phyloP scores from a whole-genome alignment of 352 stramenopile species.

The Phytophthora cactorum region DNA sequence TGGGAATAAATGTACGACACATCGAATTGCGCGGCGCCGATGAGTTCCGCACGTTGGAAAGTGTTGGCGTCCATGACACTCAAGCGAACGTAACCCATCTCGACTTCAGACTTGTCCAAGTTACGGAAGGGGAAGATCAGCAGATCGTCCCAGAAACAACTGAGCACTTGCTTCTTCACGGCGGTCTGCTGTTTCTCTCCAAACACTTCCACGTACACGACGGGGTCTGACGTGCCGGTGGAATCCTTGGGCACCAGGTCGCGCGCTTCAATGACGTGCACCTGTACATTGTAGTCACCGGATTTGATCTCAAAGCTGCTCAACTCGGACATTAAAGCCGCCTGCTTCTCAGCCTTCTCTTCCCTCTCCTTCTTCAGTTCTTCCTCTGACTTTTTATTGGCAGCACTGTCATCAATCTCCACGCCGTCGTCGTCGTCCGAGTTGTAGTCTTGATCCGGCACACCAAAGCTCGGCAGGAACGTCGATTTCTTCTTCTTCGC shows the following conservation, averaged over 20 bases:
- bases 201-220: constrained; percentile 91
- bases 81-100: constrained; percentile 84
- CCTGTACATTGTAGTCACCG: constrained; percentile 88
- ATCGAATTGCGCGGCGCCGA: constrained; percentile 88
- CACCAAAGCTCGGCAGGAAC: constrained; percentile 61
- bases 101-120: constrained; percentile 82
- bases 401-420: constrained; percentile 54
- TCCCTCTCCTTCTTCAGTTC: constrained; percentile 77
- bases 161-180: constrained; percentile 88
- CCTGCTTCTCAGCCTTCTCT: constrained; percentile 74
- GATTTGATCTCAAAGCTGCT: constrained; percentile 86
- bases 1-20: constrained; percentile 89
- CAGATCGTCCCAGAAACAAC: constrained; percentile 87
- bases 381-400: constrained; percentile 66
- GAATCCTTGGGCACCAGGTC: constrained; percentile 89
- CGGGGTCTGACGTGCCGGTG: constrained; percentile 90
- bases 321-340: constrained; percentile 79
- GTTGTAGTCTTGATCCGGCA: constrained; percentile 75
- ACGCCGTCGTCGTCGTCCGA: constrained; percentile 72
- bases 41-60: constrained; percentile 87
- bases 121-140: constrained; percentile 81
- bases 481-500: constrained; percentile 77
- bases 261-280: constrained; percentile 91
- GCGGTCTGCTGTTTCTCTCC: constrained; percentile 85
- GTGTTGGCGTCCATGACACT: constrained; percentile 90